Conservation (phyloP, 179 eudicot species). For the Beta corolliflora region DNA sequence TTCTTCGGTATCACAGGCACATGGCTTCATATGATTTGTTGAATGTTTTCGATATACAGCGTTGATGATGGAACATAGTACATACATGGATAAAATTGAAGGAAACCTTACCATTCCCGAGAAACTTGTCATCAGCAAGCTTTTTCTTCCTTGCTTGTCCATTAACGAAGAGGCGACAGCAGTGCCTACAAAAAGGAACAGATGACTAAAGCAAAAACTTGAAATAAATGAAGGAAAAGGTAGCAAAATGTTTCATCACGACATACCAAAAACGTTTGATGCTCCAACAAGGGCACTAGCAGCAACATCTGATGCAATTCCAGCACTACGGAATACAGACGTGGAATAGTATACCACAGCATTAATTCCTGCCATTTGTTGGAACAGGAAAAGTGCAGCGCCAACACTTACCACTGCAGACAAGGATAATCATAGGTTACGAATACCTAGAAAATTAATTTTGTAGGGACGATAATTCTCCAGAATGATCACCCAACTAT, state of each 20-base stretch:
- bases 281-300: conserved; percentile 99
- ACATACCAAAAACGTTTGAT: conserved; percentile 83
- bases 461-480: not conserved
- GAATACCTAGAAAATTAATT: not conserved
- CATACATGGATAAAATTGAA: not conserved
- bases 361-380: conserved; percentile 97
- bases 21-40: not conserved
- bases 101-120: conserved; percentile 71
- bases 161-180: conserved; percentile 83
- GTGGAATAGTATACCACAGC: conserved; percentile 97
- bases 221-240: not conserved
- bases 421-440: not conserved
- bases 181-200: conserved; percentile 55
- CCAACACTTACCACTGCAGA: conserved; percentile 93
- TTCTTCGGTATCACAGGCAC: not conserved
- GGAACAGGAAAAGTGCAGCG: conserved; percentile 92
- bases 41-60: not conserved
- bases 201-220: conserved; percentile 9
- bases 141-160: conserved; percentile 96
- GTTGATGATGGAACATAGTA: not conserved
- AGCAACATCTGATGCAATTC: conserved; percentile 94
- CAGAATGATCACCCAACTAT: not conserved
- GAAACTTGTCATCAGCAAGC: conserved; percentile 87
- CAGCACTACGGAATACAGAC: conserved; percentile 93
- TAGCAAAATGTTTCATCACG: not conserved